These are phyloP conservation scores for Mucor irregularis DNA, from an alignment of 371 early-diverging fungal species.

Conservation along the genomic window DNA sequence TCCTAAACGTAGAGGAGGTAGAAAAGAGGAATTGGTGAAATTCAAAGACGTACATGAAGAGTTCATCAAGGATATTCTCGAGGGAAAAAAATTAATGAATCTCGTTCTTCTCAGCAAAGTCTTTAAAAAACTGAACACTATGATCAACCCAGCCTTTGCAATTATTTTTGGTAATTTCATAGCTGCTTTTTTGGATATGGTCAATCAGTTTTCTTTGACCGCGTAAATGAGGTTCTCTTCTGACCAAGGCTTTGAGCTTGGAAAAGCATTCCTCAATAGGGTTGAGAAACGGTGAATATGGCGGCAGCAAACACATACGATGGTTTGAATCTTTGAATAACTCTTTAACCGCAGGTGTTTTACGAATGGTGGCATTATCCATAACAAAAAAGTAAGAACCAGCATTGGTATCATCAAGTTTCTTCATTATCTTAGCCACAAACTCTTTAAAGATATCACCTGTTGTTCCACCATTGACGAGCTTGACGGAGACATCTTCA, in stretches of 20 bases:
- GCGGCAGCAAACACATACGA: neutral
- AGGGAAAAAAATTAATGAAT: too few species aligned
- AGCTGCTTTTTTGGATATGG: too few species aligned
- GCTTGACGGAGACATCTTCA: neutral
- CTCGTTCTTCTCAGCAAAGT: too few species aligned
- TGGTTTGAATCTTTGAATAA: neutral
- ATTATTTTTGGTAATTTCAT: too few species aligned
- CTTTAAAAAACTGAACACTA: too few species aligned
- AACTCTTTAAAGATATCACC: neutral
- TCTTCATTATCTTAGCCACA: neutral
- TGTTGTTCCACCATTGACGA: neutral
- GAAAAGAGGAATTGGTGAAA: too few species aligned
- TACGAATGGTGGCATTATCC: constrained; percentile 10
- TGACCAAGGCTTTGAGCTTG: neutral
- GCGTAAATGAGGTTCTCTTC: neutral
- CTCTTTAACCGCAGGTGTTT: neutral
- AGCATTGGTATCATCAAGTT: neutral
- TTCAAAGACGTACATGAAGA: too few species aligned
- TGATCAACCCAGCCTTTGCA: too few species aligned
- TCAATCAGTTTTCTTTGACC: neutral
- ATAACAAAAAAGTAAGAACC: neutral
- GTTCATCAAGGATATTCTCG: too few species aligned
- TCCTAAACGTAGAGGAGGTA: too few species aligned
- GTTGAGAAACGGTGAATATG: neutral
- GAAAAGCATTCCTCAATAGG: constrained; percentile 7